Evolutionary conservation across 2,329 filamentous ascomycete genomes (phyloP).

Genomic region (Ophiocordyceps polyrhachis-furcata): DNA sequence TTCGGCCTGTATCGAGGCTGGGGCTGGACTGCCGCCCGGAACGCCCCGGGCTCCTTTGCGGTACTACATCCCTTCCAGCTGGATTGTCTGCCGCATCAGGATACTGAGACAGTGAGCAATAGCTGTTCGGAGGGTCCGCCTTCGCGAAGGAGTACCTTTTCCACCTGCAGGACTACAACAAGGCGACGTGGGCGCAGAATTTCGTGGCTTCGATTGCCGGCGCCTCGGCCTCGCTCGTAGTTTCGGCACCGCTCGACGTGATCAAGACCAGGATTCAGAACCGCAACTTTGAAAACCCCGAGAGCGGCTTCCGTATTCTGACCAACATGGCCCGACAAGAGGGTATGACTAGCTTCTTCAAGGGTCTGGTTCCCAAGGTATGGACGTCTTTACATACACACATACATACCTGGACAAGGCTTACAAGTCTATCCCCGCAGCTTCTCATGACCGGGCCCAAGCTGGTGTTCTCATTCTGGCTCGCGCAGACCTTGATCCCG

Average conservation of each 20-base stretch:
- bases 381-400: background rate
- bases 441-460: slow-evolving; percentile 98
- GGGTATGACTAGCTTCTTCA: slow-evolving; percentile 80
- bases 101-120: background rate
- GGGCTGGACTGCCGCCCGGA: slow-evolving; percentile 93
- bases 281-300: slow-evolving; percentile 94
- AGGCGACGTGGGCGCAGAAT: slow-evolving; percentile 86
- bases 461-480: slow-evolving; percentile 98
- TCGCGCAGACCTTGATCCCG: slow-evolving; percentile 93
- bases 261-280: slow-evolving; percentile 99
- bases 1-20: slow-evolving; percentile 92
- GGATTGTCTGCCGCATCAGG: background rate
- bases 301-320: slow-evolving; percentile 82
- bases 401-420: background rate
- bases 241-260: slow-evolving; percentile 90
- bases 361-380: slow-evolving; percentile 84
- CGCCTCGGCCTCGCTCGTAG: slow-evolving; percentile 83
- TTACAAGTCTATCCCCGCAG: slow-evolving; percentile 16
- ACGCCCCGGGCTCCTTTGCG: slow-evolving; percentile 91
- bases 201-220: slow-evolving; percentile 92
- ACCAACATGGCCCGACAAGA: slow-evolving; percentile 87
- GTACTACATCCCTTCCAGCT: slow-evolving; percentile 30
- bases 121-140: slow-evolving; percentile 93
- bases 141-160: slow-evolving; percentile 96
- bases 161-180: slow-evolving; percentile 83